These are phyloP conservation scores for Hericium erinaceus DNA, from an alignment of 768 basidiomycete species.

Conservation along the genomic window DNA sequence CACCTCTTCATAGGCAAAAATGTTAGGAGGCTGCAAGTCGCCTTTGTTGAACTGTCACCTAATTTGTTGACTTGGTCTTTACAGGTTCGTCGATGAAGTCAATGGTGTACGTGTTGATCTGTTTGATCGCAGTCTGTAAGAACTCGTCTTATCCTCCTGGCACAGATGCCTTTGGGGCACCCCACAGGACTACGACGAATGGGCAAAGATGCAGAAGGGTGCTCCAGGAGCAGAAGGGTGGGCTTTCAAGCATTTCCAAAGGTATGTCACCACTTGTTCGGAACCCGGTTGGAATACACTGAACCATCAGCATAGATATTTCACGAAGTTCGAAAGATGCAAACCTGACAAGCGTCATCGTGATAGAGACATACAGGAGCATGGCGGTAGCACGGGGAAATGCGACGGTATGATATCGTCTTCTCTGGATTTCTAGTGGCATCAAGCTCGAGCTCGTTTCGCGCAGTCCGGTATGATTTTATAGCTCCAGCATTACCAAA, in stretches of 20 bases:
- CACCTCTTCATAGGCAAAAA: conserved; percentile 36
- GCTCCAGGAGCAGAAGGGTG: conserved; percentile 41
- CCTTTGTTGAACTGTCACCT: neutral
- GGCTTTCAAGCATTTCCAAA: conserved; percentile 46
- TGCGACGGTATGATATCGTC: conserved; percentile 26
- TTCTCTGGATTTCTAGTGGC: neutral
- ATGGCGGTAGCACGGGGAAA: conserved; percentile 46
- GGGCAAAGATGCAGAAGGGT: conserved; percentile 35
- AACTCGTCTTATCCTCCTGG: neutral
- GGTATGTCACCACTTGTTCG: conserved; percentile 23
- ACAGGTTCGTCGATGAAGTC: conserved; percentile 61
- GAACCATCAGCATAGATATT: conserved; percentile 35
- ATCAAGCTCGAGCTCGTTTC: neutral
- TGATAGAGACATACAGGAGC: conserved; percentile 30
- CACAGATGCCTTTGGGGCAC: conserved; percentile 44
- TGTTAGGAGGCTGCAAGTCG: conserved; percentile 64
- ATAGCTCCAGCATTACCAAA: conserved; percentile 34
- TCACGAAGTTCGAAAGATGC: conserved; percentile 59
- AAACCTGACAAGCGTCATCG: conserved; percentile 41
- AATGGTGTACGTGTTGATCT: conserved; percentile 25
- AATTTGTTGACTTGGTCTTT: neutral
- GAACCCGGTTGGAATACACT: too few relatives aligned
- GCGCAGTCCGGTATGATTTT: conserved; percentile 43
- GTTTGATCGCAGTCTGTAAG: neutral
- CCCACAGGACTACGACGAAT: conserved; percentile 63